Base-by-base conservation (phyloP, 345 rosid species). In the Brassica cretica region DNA sequence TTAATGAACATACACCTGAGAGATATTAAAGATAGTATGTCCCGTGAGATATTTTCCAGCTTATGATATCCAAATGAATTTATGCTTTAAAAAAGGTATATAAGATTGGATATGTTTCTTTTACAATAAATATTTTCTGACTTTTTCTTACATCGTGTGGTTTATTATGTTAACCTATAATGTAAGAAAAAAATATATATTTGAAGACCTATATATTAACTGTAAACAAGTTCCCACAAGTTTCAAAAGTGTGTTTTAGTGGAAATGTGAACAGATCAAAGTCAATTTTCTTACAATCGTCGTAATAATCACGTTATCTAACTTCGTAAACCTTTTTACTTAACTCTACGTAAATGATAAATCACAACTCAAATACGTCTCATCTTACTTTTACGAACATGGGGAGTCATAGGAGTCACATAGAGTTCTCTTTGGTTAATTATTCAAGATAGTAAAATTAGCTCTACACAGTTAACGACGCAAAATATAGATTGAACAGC, bases 301-400 rank as follows among this genome's bases (percentile, higher is more conserved):
- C 53, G 8, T 51, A 5, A 51, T 46, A 14, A 46, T 46, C 55
- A 46, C 15, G 16, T 51, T 51, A 51, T 51, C 56, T 19, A 51
- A 64, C 24, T 32, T 39, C 24, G 19, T 63, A 49, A 46, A 11
- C 49, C 19, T 63, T 18, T 64, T 10, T 9, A 66, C 6, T 5
- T 51, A n/a, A 44, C 21, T 74, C 77, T 64, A 33, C 65, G 39
- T 37, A 37, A 56, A 56, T 19, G 32, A 59, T 59, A 21, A 68
- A 76, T 15, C 19, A 51, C 58, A 15, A 51, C 19, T 15, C 19
- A 6, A 51, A 51, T 51, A 51, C 19, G 19, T 51, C 19, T 51
- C 58, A 51, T 51, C 58, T 51, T 51, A 51, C 21, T 51, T 51
- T 51, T 51, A 51, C 58, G 58, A 46, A 12, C 55, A 46, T 12